Percentiles rank a stretch among this genome's conserved stretches.
phyloP scores from a whole-genome alignment of 2,329 filamentous ascomycete genomes.

The Fusarium phyllophilum region DNA sequence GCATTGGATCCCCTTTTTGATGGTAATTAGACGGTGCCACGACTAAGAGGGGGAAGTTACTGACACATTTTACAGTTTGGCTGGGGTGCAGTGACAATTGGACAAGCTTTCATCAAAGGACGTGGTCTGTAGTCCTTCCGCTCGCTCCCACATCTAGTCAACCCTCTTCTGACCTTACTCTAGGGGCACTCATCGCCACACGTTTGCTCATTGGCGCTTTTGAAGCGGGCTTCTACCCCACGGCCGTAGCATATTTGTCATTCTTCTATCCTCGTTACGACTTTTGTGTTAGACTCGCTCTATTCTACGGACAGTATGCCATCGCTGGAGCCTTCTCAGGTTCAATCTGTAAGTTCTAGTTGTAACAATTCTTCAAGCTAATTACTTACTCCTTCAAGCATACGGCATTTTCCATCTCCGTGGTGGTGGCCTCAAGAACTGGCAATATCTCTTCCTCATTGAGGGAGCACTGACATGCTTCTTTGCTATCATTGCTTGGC shows the following conservation, averaged over 20 bases:
- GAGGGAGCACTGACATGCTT: slow-evolving; percentile 62
- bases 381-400: slow-evolving; percentile 25
- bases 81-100: slow-evolving; percentile 43
- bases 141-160: neutral
- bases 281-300: slow-evolving; percentile 40
- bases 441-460: slow-evolving; percentile 76
- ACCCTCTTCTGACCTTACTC: slow-evolving; percentile 8
- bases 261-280: slow-evolving; percentile 43
- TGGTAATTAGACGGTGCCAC: slow-evolving; percentile 28
- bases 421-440: slow-evolving; percentile 59
- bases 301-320: slow-evolving; percentile 46
- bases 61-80: slow-evolving; percentile 35
- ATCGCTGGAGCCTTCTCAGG: slow-evolving; percentile 44
- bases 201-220: slow-evolving; percentile 44
- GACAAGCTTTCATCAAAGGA: slow-evolving; percentile 40
- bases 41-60: neutral
- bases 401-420: slow-evolving; percentile 44
- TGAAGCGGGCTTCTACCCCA: slow-evolving; percentile 45
- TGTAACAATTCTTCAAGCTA: neutral
- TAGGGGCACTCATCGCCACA: slow-evolving; percentile 40
- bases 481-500: slow-evolving; percentile 42
- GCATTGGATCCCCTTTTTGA: slow-evolving; percentile 44
- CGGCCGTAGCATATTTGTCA: slow-evolving; percentile 43
- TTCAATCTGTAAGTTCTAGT: slow-evolving; percentile 37
- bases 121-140: slow-evolving; percentile 29